These are phyloP conservation scores for Lactarius quietus DNA, from an alignment of 768 basidiomycete genomes.

Conservation along the genomic window DNA sequence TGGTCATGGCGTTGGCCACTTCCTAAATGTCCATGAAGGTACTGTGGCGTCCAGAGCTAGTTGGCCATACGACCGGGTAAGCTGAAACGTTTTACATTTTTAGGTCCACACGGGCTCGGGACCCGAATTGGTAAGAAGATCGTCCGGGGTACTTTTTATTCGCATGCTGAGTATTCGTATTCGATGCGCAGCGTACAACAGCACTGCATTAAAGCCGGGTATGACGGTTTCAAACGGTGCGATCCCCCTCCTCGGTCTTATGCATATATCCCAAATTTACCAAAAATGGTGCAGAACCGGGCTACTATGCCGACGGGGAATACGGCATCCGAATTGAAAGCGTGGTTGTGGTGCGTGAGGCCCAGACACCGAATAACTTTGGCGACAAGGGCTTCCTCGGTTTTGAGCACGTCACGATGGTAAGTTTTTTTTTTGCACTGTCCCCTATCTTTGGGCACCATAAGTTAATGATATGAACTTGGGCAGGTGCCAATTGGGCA, in stretches of 20 bases:
- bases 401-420: slow-evolving; percentile 87
- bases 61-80: neutral
- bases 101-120: slow-evolving; percentile 62
- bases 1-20: slow-evolving; percentile 93
- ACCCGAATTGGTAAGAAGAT: slow-evolving; percentile 41
- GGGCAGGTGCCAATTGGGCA: slow-evolving; percentile 79
- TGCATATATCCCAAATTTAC: neutral
- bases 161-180: slow-evolving; percentile 1
- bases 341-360: slow-evolving; percentile 73
- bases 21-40: slow-evolving; percentile 90
- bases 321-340: slow-evolving; percentile 95
- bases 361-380: slow-evolving; percentile 68
- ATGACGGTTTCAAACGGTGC: slow-evolving; percentile 87
- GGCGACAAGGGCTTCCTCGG: slow-evolving; percentile 80
- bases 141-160: neutral
- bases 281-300: slow-evolving; percentile 59
- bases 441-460: neutral
- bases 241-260: slow-evolving; percentile 3
- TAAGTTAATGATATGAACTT: slow-evolving; percentile 14
- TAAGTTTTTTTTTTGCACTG: slow-evolving; percentile 36
- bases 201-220: slow-evolving; percentile 66
- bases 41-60: neutral
- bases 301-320: slow-evolving; percentile 85
- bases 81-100: neutral
- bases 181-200: slow-evolving; percentile 54